Percentiles rank a stretch among this genome's conserved stretches.
Evolutionary conservation across 2,329 filamentous ascomycete genomes (phyloP).

Genomic region (Penicillium oxalicum): DNA sequence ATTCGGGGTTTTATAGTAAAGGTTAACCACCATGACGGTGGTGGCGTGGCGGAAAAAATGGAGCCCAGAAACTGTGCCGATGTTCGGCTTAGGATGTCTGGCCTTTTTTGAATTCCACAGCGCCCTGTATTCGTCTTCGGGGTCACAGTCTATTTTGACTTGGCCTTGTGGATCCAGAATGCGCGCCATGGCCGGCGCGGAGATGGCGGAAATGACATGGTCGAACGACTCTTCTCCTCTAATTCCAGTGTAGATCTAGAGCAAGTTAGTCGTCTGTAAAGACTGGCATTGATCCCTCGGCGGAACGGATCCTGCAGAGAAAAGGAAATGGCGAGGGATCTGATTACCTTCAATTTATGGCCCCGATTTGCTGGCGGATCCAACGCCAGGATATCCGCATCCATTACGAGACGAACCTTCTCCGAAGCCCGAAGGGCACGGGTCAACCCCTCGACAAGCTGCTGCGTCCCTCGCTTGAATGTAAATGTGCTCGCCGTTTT

Average conservation of each 20-base stretch:
- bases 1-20: constrained; percentile 66
- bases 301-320: too few relatives aligned
- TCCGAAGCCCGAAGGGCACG: constrained; percentile 44
- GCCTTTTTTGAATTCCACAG: not conserved
- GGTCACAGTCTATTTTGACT: not conserved
- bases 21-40: constrained; percentile 85
- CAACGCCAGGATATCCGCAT: constrained; percentile 38
- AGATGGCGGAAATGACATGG: constrained; percentile 30
- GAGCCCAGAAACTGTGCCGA: constrained; percentile 20
- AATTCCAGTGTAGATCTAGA: constrained; percentile 15
- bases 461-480: constrained; percentile 54
- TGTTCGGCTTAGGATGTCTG: constrained; percentile 3
- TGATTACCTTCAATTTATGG: constrained; percentile 21
- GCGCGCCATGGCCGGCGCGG: constrained; percentile 24
- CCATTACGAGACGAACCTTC: constrained; percentile 57
- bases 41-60: constrained; percentile 54
- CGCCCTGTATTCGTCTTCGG: not conserved
- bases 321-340: too few relatives aligned
- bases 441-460: constrained; percentile 53
- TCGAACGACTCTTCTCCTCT: constrained; percentile 16
- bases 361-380: constrained; percentile 5
- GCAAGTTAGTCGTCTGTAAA: constrained; percentile 2
- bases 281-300: too few relatives aligned
- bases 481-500: constrained; percentile 36
- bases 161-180: constrained; percentile 13